These are phyloP conservation scores for Cryptomeria japonica DNA, from an alignment of 75 land plant genomes.

Conservation along the genomic window DNA sequence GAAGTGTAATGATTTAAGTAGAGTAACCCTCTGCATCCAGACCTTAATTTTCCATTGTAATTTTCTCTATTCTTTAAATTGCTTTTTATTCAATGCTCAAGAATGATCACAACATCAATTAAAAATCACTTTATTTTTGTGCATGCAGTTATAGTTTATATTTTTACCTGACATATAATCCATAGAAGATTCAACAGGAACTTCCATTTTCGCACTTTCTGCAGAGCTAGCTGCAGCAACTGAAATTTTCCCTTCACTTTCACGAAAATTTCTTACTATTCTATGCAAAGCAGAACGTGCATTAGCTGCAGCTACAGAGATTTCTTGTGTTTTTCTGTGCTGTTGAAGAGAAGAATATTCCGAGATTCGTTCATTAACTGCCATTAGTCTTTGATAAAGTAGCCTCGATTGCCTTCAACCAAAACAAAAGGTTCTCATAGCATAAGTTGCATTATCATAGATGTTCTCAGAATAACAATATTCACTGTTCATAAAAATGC, in stretches of 20 bases:
- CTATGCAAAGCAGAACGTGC: constrained; percentile 55
- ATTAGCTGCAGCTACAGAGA: constrained; percentile 39
- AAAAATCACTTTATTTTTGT: background rate
- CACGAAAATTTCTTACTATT: constrained; percentile 38
- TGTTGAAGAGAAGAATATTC: constrained; percentile 32
- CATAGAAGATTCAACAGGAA: constrained; percentile 3
- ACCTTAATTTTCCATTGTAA: background rate
- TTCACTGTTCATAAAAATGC: background rate
- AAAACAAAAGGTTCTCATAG: background rate
- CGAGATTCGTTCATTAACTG: constrained; percentile 25
- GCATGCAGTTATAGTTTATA: background rate
- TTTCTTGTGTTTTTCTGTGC: constrained; percentile 31
- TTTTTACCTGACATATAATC: background rate
- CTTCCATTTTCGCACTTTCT: background rate
- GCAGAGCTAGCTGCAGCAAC: background rate
- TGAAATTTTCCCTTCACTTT: constrained; percentile 13
- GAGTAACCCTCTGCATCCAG: background rate
- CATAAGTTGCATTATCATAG: background rate
- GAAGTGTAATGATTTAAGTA: background rate
- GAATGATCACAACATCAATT: background rate
- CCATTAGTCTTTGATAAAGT: constrained; percentile 37
- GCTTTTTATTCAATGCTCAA: background rate
- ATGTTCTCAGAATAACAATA: background rate
- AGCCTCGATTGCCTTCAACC: constrained; percentile 37
- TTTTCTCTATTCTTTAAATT: background rate